Base-by-base conservation (phyloP, 2,329 filamentous ascomycete species). In the Colletotrichum karsti region DNA sequence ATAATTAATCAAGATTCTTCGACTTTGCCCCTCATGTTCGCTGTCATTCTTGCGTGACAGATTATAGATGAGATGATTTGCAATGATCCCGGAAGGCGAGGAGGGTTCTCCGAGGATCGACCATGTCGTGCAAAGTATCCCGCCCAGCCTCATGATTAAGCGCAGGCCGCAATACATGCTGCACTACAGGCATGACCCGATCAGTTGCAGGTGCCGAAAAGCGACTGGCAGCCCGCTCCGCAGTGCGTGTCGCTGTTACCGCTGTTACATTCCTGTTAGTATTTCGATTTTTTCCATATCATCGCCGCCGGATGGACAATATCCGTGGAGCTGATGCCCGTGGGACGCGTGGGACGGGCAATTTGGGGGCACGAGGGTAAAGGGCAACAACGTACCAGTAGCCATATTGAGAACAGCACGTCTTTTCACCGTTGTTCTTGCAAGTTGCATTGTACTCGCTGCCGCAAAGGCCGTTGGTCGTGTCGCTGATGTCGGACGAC, bases 381-480 rank as follows among this genome's bases (percentile, higher is more conserved):
- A 28, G 9, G 15, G 51, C 12, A 44, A 12, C 10, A 22, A 65
- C 79, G 72, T 68, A 80, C 79, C 78, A 81, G 69, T 69, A 80
- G 2, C 79, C 79, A 54, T 73, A 76, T 18, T 68, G 63, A 1
- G 80, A 81, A 56, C 80, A 81, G 69, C 80, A 81, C n/a, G 54
- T 74, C 67, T 76, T 79, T 12, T 70, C 50, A 2, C 77, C 74
- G 39, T 73, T 80, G 44, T 74, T 75, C 18, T 65, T 44, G 58
- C 80, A 81, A 0, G 75, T 76, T 7, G 79, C 76, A n/a, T 71
- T 67, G 59, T 76, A 76, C 13, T 57, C 46, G 6, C 69, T 53
- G 5, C 79, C 79, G 59, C 79, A 81, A 35, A 81, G 74, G 8
- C 78, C 79, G 63, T 80, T 80, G 41, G 78, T 78, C 28, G 78